Evolutionary conservation across 164 flowering plant species (phyloP).

Genomic region (Vitis rupestris): DNA sequence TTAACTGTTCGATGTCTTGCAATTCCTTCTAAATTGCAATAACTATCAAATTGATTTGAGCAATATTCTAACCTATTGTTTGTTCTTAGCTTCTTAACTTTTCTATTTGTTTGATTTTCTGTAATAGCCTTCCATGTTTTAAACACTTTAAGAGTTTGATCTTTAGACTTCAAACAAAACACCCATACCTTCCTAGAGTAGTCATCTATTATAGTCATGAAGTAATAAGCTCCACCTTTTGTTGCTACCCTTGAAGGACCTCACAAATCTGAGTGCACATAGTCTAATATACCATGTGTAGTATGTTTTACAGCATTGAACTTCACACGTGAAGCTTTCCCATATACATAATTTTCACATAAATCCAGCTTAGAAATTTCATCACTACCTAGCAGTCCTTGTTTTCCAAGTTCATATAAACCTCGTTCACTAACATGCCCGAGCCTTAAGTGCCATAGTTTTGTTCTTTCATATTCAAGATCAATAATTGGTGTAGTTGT

Average conservation of each 20-base stretch:
- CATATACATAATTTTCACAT: too few relatives aligned
- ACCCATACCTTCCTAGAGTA: conserved; percentile 17
- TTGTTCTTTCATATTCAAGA: too few relatives aligned
- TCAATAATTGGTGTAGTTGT: too few relatives aligned
- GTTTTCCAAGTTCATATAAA: too few relatives aligned
- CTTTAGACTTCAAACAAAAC: not conserved
- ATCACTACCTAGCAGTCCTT: too few relatives aligned
- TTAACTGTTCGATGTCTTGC: not conserved
- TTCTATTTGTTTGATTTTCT: conserved; percentile 5
- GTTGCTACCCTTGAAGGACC: not conserved
- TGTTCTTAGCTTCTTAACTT: not conserved
- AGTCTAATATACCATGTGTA: conserved; percentile 2
- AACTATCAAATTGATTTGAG: not conserved
- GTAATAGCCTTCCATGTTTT: not conserved
- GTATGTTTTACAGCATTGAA: not conserved
- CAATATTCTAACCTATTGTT: conserved; percentile 2
- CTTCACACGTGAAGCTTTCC: not conserved
- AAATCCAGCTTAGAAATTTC: too few relatives aligned
- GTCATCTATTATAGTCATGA: conserved; percentile 23
- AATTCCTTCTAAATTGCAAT: conserved; percentile 2
- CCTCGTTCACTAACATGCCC: too few relatives aligned
- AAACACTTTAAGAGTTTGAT: conserved; percentile 1
- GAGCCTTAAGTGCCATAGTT: too few relatives aligned
- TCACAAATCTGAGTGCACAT: conserved; percentile 12
- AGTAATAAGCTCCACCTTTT: conserved; percentile 5